These are phyloP conservation scores for Rhizoctonia solani DNA, from an alignment of 1,284 basidiomycete species.

Conservation along the genomic window DNA sequence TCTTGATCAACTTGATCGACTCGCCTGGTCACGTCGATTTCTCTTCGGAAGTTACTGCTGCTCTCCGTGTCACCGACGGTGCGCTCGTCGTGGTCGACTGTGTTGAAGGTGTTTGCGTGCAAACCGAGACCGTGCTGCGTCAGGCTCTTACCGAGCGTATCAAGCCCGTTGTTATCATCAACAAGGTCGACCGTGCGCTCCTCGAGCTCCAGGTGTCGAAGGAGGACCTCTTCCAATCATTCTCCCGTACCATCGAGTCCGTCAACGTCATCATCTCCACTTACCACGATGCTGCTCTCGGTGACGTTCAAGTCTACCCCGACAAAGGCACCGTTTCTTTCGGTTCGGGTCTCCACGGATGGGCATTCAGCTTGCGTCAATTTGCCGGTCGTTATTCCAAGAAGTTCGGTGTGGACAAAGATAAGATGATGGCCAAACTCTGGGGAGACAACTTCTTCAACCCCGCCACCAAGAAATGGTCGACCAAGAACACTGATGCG, in stretches of 20 bases:
- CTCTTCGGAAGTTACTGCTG: conserved; percentile 99
- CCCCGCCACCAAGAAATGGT: conserved; percentile 97
- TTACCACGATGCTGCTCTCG: conserved; percentile 92
- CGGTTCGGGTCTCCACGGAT: conserved; percentile 99
- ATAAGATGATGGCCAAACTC: conserved; percentile 96
- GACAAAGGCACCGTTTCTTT: conserved; percentile 99
- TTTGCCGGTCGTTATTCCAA: conserved; percentile 96
- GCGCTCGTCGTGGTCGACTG: conserved; percentile 99
- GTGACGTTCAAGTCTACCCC: conserved; percentile 99
- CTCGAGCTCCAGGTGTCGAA: conserved; percentile 98
- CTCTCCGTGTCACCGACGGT: conserved; percentile 99
- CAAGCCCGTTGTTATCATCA: conserved; percentile 99
- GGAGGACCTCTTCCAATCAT: conserved; percentile 97
- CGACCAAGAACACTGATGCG: conserved; percentile 74
- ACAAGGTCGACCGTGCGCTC: conserved; percentile 99
- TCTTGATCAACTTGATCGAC: conserved; percentile 99
- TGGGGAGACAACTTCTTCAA: conserved; percentile 99
- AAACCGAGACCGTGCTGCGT: conserved; percentile 99
- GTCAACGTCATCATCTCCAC: conserved; percentile 99
- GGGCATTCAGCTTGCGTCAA: conserved; percentile 99
- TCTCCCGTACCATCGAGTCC: conserved; percentile 96
- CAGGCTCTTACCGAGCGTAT: conserved; percentile 98
- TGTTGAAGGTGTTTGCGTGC: conserved; percentile 99
- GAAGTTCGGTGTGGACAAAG: conserved; percentile 99
- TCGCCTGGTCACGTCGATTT: conserved; percentile 99